Base-by-base conservation (phyloP, 2,329 filamentous ascomycete species). In the Botrytis aclada region DNA sequence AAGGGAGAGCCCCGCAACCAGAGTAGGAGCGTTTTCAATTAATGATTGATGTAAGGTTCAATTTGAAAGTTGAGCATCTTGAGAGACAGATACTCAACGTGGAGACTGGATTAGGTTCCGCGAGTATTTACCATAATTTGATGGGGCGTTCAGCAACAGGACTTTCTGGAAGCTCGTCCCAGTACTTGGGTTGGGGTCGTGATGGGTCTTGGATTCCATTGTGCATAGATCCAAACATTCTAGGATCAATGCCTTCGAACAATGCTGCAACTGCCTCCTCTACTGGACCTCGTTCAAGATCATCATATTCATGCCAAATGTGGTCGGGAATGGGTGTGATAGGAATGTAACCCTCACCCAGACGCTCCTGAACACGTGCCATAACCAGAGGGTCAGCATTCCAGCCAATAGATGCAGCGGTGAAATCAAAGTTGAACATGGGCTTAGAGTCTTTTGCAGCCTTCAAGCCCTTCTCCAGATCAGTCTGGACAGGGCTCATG, bases 401-500 rank as follows among this genome's bases (percentile, higher is more conserved):
- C n/a, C n/a, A 67, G 25, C 64, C 64, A 18, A 67, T 37, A 5
- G 47, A 51, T 41, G 51, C 64, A 34, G 51, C 34, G 25, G 25
- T 41, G 34, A 56, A 56, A 39, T 67, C 64, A 37, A 67, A 41
- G 10, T 41, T 29, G 32, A 39, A 41, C 43, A 71, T 41, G 16
- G 56, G 43, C 22, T 39, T n/a, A 37, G 41, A 41, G 9, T 70
- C 41, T 14, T 39, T 45, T 8, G n/a, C 41, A 37, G 34, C 16
- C 56, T 29, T 32, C 12, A 34, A 29, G 9, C 32, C 41, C 16
- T 37, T 63, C 32, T 47, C 56, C 25, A 71, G 41, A 29, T 76
- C 74, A 9, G 29, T 25, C 29, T 72, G 69, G 29, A 74, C 41
- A 34, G 74, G 74, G 18, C 74, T 75, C 72, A 75, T 70, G 32